Percentiles rank a stretch among this genome's conserved stretches.
These are phyloP conservation scores for Daldinia grandis DNA, from an alignment of 495 filamentous ascomycete species.

Conservation along the genomic window DNA sequence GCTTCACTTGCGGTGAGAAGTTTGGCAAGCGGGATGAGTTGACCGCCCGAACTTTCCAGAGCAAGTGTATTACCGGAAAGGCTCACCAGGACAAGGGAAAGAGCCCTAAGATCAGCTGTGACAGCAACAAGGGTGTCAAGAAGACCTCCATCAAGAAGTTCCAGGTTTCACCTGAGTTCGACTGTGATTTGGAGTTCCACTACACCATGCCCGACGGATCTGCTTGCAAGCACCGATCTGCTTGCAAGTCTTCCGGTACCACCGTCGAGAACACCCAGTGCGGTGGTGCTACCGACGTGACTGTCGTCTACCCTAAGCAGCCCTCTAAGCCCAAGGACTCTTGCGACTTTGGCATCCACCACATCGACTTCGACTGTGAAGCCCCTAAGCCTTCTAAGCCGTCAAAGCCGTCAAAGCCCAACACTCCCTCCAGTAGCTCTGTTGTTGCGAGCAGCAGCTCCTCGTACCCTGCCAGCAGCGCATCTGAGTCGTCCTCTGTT, in stretches of 20 bases:
- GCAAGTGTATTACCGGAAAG: slow-evolving; percentile 72
- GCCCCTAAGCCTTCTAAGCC: slow-evolving; percentile 56
- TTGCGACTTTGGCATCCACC: slow-evolving; percentile 79
- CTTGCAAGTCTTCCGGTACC: slow-evolving; percentile 70
- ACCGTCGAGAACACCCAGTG: slow-evolving; percentile 84
- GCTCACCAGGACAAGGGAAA: slow-evolving; percentile 57
- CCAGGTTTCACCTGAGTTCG: slow-evolving; percentile 74
- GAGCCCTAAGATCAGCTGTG: slow-evolving; percentile 66
- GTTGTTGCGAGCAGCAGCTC: slow-evolving; percentile 35
- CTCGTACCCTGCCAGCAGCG: slow-evolving; percentile 20
- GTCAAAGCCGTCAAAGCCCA: slow-evolving; percentile 48
- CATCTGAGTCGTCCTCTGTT: background rate
- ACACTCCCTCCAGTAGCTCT: slow-evolving; percentile 44
- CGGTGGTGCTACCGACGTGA: slow-evolving; percentile 84
- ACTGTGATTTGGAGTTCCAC: slow-evolving; percentile 80
- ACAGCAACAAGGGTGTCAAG: slow-evolving; percentile 57
- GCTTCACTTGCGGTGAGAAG: slow-evolving; percentile 69
- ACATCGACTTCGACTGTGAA: slow-evolving; percentile 82
- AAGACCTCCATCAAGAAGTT: slow-evolving; percentile 79
- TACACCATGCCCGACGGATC: slow-evolving; percentile 83
- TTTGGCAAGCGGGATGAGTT: slow-evolving; percentile 61
- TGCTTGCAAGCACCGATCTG: slow-evolving; percentile 75
- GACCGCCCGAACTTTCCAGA: slow-evolving; percentile 55
- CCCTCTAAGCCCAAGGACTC: slow-evolving; percentile 57
- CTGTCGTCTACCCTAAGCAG: slow-evolving; percentile 73